phyloP scores from a whole-genome alignment of 2,329 filamentous ascomycete species.

The Colletotrichum viniferum region DNA sequence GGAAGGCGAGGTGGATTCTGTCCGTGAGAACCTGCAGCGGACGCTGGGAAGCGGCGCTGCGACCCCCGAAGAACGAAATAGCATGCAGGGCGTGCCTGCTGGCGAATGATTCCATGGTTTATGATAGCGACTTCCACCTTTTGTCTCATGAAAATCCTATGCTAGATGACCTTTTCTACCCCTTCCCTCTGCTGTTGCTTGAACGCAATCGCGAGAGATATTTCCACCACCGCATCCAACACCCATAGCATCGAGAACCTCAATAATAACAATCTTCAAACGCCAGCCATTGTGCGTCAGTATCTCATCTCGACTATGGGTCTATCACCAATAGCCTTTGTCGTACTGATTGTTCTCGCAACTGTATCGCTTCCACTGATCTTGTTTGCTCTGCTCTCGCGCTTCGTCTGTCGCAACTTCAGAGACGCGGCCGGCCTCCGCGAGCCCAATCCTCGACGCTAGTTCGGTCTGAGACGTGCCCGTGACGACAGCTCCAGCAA shows the following conservation, averaged over 20 bases:
- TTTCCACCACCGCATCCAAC: neutral
- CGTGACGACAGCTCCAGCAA: neutral
- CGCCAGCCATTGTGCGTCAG: neutral
- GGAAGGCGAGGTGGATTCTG: slow-evolving; percentile 58
- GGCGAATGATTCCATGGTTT: slow-evolving; percentile 4
- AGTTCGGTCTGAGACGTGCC: slow-evolving; percentile 2
- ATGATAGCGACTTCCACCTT: slow-evolving; percentile 12
- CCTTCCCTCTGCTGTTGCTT: neutral
- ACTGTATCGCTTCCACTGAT: neutral
- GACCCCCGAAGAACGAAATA: slow-evolving; percentile 23
- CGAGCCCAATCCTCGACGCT: neutral
- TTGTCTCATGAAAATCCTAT: slow-evolving; percentile 7
- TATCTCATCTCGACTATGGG: slow-evolving; percentile 3
- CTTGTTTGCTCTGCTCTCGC: neutral
- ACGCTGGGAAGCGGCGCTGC: slow-evolving; percentile 42
- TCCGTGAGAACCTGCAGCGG: slow-evolving; percentile 63
- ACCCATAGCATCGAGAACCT: neutral
- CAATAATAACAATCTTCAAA: slow-evolving; percentile 4
- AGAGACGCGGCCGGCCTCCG: slow-evolving; percentile 11
- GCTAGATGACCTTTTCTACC: neutral
- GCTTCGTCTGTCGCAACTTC: slow-evolving; percentile 14
- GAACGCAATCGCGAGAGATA: neutral
- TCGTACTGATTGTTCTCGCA: slow-evolving; percentile 7
- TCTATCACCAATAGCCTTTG: neutral
- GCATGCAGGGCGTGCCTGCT: slow-evolving; percentile 13